Evolutionary conservation across 1,139 yeast species (phyloP), one percentile per base, ranked within the genome.

Genomic region (Arxiozyma bovina): DNA sequence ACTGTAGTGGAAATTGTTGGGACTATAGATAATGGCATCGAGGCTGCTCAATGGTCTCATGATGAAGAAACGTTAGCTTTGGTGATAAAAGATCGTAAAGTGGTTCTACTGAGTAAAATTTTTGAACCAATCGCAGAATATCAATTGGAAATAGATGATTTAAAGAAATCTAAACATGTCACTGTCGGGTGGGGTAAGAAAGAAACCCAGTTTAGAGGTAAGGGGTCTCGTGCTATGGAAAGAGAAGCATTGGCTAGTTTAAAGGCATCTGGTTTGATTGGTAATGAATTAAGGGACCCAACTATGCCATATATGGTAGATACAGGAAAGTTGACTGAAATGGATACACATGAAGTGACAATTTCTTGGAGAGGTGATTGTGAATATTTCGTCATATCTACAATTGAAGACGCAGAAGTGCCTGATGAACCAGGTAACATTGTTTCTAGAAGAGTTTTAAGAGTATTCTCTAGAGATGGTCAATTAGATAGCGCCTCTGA

Each of bases 111-210:
- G 54, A 86, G 94, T 41, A 77, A 96, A 60, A 73, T 79, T 45
- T 86, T 91, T 61, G 98, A 93, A 61, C 90, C 94, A 6, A 77
- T 93, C 30, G 74, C 81, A 15, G 97, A 93, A 64, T 75, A 77
- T 53, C 64, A 68, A 23, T 72, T 91, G 57, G 74, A 79, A 52
- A 74, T 80, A 1, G 78, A 78, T 18, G 98, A 93, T 67, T 75
- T 90, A 52, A 73, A 81, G 45, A 78, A 82, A 54, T 83, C 91
- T 3, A 85, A 85, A 62, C 96, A 93, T 65, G 97, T 94, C 41
- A 85, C 95, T 22, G 97, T 93, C 43, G 99, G 99, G 21, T 94
- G 99, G 99, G 99, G 99, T 65, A 87, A 87, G 62, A 84, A 86
- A 60, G 99, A 93, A 70, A 94, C 99, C 0, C 99, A 94, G 71